Evolutionary conservation across 1,139 yeast genomes (phyloP).

Genomic region (Nematodospora anomalae): DNA sequence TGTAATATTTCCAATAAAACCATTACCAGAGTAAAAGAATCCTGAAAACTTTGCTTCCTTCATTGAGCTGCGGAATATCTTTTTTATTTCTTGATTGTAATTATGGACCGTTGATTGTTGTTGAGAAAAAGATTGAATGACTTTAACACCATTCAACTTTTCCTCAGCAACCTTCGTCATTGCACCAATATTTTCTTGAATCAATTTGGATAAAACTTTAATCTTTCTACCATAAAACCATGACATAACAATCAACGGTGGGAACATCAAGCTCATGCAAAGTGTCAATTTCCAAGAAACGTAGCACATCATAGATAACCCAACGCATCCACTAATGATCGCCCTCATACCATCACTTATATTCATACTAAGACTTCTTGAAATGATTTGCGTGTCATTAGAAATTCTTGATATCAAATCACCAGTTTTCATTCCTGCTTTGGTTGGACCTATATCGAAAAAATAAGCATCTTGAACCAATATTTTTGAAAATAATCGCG

Average conservation of each 20-base stretch:
- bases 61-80: constrained; percentile 72
- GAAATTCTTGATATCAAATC: constrained; percentile 87
- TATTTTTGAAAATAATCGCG: constrained; percentile 72
- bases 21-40: constrained; percentile 74
- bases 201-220: constrained; percentile 67
- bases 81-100: constrained; percentile 65
- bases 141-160: constrained; percentile 79
- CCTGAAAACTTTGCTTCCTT: constrained; percentile 80
- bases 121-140: constrained; percentile 88
- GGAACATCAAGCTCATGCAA: constrained; percentile 74
- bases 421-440: constrained; percentile 69
- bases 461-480: constrained; percentile 88
- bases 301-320: constrained; percentile 82
- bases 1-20: constrained; percentile 77
- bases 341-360: constrained; percentile 90
- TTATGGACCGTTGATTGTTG: constrained; percentile 56
- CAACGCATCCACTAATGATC: constrained; percentile 74
- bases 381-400: constrained; percentile 87
- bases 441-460: constrained; percentile 71
- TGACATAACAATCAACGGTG: constrained; percentile 78
- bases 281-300: constrained; percentile 80
- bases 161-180: constrained; percentile 91
- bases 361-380: constrained; percentile 84
- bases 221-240: constrained; percentile 78
- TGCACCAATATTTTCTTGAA: constrained; percentile 85